phyloP scores from a whole-genome alignment of 2,329 filamentous ascomycete species.

The Pseudogymnoascus sp. region DNA sequence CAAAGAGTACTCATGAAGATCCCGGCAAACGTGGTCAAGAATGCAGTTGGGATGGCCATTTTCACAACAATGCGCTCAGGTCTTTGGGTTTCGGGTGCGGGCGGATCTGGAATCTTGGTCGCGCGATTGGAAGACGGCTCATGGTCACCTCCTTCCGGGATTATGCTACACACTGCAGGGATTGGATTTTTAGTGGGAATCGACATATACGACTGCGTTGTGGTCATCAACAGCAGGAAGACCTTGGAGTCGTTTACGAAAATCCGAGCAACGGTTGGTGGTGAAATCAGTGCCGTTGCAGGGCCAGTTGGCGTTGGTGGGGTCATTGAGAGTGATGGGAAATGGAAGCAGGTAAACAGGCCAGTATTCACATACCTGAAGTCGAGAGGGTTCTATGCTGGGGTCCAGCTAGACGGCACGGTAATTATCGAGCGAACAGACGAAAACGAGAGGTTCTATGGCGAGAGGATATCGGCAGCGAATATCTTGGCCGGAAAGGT shows the following conservation, averaged over 20 bases:
- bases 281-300: conserved; percentile 67
- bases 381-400: conserved; percentile 79
- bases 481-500: conserved; percentile 46
- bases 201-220: conserved; percentile 91
- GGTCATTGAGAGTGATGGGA: conserved; percentile 33
- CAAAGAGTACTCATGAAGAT: conserved; percentile 66
- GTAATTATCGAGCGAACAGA: conserved; percentile 79
- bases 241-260: conserved; percentile 79
- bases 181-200: conserved; percentile 86
- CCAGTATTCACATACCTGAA: conserved; percentile 84
- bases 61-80: conserved; percentile 95
- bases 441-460: conserved; percentile 82
- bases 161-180: conserved; percentile 81
- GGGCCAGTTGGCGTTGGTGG: conserved; percentile 74
- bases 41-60: conserved; percentile 83
- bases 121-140: conserved; percentile 76
- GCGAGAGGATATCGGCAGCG: conserved; percentile 50
- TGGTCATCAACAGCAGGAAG: conserved; percentile 81
- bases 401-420: conserved; percentile 79
- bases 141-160: conserved; percentile 87
- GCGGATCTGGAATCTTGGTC: conserved; percentile 80
- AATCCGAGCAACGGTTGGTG: conserved; percentile 69
- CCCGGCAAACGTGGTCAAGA: conserved; percentile 73
- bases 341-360: conserved; percentile 51
- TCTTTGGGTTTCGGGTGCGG: conserved; percentile 83